Conservation (phyloP, 2,329 filamentous ascomycete species). For the Aspergillus caelatus region DNA sequence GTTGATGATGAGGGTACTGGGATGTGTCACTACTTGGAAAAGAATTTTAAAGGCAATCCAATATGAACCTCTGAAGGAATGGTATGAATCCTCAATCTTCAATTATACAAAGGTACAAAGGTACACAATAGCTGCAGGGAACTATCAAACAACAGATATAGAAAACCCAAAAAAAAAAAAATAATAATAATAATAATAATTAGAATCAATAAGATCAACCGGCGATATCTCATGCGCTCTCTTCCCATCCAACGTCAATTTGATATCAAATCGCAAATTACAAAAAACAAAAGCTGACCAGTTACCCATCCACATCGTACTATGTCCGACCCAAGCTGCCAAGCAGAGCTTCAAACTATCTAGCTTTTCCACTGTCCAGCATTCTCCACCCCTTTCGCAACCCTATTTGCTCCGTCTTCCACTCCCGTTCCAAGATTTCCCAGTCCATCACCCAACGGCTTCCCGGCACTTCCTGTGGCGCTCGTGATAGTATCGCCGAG, state of each 20-base stretch:
- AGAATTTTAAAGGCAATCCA: neutral
- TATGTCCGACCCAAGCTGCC: neutral
- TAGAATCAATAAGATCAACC: neutral
- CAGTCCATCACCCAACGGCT: slow-evolving; percentile 59
- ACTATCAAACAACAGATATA: no score
- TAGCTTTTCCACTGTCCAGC: slow-evolving; percentile 56
- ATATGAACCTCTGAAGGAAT: neutral
- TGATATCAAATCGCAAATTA: neutral
- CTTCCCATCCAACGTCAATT: neutral
- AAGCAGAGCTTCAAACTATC: neutral
- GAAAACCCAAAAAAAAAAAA: no score
- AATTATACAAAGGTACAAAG: neutral
- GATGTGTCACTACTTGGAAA: neutral
- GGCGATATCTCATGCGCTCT: neutral
- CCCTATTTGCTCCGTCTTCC: slow-evolving; percentile 52
- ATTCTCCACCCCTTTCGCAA: slow-evolving; percentile 60
- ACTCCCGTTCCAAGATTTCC: slow-evolving; percentile 57
- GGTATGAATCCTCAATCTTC: neutral
- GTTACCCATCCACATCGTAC: neutral
- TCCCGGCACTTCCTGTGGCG: slow-evolving; percentile 57
- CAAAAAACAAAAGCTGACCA: neutral
- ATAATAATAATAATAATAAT: no score
- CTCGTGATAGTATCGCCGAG: slow-evolving; percentile 59
- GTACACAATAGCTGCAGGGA: no score
- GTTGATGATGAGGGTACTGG: neutral